These are phyloP conservation scores for Amylostereum chailletii DNA, from an alignment of 1,284 basidiomycete genomes.

Conservation along the genomic window DNA sequence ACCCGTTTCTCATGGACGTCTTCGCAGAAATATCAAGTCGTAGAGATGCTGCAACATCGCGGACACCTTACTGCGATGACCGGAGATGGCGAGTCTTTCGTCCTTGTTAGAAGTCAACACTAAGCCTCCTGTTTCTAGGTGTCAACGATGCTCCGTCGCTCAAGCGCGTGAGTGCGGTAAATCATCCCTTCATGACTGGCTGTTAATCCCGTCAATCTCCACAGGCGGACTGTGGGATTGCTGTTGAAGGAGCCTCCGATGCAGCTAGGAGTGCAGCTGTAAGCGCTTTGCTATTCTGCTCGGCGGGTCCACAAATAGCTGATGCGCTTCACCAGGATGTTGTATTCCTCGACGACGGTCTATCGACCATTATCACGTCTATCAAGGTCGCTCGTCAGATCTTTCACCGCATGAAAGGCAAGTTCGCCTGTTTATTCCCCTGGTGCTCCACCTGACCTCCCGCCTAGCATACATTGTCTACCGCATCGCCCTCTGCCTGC, in stretches of 20 bases:
- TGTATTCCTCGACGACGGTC: constrained; percentile 36
- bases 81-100: constrained; percentile 18
- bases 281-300: neutral
- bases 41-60: constrained; percentile 41
- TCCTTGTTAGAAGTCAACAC: neutral
- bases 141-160: constrained; percentile 33
- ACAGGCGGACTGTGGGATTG: constrained; percentile 31
- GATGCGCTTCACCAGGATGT: constrained; percentile 21
- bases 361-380: constrained; percentile 33
- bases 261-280: constrained; percentile 36
- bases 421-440: constrained; percentile 29
- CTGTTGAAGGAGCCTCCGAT: constrained; percentile 38
- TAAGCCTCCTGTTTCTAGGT: constrained; percentile 5
- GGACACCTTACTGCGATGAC: constrained; percentile 48
- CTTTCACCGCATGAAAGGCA: constrained; percentile 49
- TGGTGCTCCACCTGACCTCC: neutral
- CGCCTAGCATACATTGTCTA: constrained; percentile 19
- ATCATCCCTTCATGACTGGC: neutral
- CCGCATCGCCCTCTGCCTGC: constrained; percentile 41
- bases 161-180: constrained; percentile 24
- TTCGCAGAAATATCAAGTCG: constrained; percentile 29
- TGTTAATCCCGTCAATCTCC: neutral
- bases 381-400: constrained; percentile 51
- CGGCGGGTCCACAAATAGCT: neutral
- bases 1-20: neutral